A percentile compares a stretch with the other conserved stretches of the same genome.
These are phyloP conservation scores for Tetrahymena borealis DNA, from an alignment of 73 alveolate species.

Conservation along the genomic window DNA sequence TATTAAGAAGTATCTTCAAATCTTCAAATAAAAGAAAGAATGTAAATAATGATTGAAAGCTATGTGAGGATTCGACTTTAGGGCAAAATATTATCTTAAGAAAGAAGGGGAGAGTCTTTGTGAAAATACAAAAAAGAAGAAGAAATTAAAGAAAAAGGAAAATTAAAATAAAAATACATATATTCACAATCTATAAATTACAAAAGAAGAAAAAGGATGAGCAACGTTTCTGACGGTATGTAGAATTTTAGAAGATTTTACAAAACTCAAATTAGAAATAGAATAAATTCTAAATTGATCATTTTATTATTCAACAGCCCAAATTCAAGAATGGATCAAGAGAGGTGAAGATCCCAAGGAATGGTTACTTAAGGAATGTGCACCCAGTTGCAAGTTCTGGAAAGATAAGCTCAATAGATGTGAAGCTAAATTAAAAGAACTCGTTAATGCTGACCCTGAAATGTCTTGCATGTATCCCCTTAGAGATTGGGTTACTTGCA, in stretches of 20 bases:
- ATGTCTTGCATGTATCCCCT: constrained; percentile 71
- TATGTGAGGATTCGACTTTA: neutral
- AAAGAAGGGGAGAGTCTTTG: neutral
- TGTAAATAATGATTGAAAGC: neutral
- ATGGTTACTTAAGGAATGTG: constrained; percentile 56
- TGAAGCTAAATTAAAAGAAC: constrained; percentile 49
- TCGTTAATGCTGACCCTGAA: constrained; percentile 62
- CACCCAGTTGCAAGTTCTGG: constrained; percentile 64
- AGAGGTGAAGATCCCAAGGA: constrained; percentile 69
- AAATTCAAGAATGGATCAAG: constrained; percentile 31
- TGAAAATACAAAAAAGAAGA: neutral
- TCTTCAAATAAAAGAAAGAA: neutral
- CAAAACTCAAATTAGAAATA: neutral
- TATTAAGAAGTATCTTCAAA: neutral
- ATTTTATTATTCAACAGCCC: neutral
- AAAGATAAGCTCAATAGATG: constrained; percentile 62
- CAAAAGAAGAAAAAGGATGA: neutral
- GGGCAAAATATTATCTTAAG: neutral
- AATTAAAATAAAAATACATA: neutral
- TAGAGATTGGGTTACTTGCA: constrained; percentile 67
- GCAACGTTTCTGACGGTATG: constrained; percentile 4
- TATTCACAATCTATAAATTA: neutral
- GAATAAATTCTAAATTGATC: neutral
- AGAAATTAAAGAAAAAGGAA: neutral
- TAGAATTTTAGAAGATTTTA: neutral